Percentiles rank a stretch among this genome's conserved stretches.
These are phyloP conservation scores for Nymphaea thermarum DNA, from an alignment of 164 flowering plant species.

Conservation along the genomic window DNA sequence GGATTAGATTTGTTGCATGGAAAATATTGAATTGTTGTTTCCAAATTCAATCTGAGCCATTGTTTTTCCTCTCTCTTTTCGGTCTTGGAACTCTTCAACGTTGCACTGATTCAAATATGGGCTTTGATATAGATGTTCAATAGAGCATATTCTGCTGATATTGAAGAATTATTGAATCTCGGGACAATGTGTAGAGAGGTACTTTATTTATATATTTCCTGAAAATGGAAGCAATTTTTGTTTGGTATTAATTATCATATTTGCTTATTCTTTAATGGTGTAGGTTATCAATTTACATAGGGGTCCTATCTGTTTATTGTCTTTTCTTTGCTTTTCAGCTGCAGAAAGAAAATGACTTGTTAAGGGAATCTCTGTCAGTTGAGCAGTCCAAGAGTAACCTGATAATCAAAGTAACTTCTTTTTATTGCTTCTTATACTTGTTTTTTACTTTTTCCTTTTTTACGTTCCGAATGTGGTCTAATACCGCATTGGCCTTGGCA, in stretches of 20 bases:
- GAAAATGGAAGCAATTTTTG: neutral
- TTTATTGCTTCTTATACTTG: constrained; percentile 1
- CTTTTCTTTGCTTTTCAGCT: constrained; percentile 28
- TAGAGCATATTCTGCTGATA: constrained; percentile 18
- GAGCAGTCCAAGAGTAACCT: constrained; percentile 43
- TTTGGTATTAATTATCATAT: neutral
- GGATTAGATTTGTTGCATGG: too few relatives aligned
- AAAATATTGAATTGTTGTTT: too few relatives aligned
- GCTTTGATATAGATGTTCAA: constrained; percentile 14
- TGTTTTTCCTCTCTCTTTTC: too few relatives aligned
- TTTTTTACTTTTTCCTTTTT: too few relatives aligned
- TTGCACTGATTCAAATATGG: neutral
- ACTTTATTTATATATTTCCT: neutral
- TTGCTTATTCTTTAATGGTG: neutral
- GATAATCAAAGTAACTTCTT: constrained; percentile 33
- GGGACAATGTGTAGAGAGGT: constrained; percentile 59
- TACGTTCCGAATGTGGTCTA: neutral
- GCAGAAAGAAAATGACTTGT: constrained; percentile 46
- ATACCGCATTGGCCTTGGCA: neutral
- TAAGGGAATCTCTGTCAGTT: constrained; percentile 32
- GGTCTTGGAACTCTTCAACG: neutral
- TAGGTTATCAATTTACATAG: neutral
- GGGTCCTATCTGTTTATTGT: neutral
- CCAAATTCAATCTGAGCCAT: too few relatives aligned
- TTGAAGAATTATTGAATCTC: constrained; percentile 40